phyloP scores from a whole-genome alignment of 176 grass and related monocot species.

The Oropetium thomaeum region DNA sequence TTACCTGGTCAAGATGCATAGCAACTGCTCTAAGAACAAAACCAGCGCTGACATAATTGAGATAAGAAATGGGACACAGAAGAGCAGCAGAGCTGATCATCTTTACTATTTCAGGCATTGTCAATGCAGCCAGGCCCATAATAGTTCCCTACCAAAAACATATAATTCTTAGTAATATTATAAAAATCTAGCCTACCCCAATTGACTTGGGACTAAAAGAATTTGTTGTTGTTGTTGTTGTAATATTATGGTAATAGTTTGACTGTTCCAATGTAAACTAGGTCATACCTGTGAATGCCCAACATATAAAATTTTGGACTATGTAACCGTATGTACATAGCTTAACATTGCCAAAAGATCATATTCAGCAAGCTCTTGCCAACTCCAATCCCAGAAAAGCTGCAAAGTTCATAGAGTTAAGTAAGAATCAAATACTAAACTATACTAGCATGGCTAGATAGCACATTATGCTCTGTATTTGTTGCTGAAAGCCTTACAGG shows the following conservation, averaged over 20 bases:
- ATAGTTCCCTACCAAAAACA: slow-evolving; percentile 79
- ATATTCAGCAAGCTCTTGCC: slow-evolving; percentile 90
- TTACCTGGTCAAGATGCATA: slow-evolving; percentile 94
- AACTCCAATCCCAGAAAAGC: slow-evolving; percentile 99
- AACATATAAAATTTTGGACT: slow-evolving; percentile 75
- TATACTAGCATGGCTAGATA: slow-evolving; percentile 16
- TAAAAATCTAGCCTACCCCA: background rate
- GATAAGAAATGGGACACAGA: slow-evolving; percentile 98
- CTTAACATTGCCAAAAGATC: slow-evolving; percentile 79
- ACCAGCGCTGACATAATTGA: slow-evolving; percentile 69
- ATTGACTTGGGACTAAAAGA: too few relatives aligned
- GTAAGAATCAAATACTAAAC: slow-evolving; percentile 25
- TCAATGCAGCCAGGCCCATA: slow-evolving; percentile 89
- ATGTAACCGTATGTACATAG: slow-evolving; percentile 57
- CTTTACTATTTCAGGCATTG: slow-evolving; percentile 61
- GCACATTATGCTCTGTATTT: slow-evolving; percentile 1
- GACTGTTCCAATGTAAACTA: background rate
- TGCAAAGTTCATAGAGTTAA: slow-evolving; percentile 34
- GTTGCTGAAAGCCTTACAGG: too few relatives aligned
- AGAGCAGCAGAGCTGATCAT: slow-evolving; percentile 89
- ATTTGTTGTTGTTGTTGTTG: too few relatives aligned
- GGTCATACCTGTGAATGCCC: slow-evolving; percentile 84
- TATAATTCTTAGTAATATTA: slow-evolving; percentile 21
- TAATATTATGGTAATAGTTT: background rate
- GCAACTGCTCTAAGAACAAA: slow-evolving; percentile 83